phyloP scores from a whole-genome alignment of 2,329 filamentous ascomycete species.

The Chrysosporium queenslandicum region DNA sequence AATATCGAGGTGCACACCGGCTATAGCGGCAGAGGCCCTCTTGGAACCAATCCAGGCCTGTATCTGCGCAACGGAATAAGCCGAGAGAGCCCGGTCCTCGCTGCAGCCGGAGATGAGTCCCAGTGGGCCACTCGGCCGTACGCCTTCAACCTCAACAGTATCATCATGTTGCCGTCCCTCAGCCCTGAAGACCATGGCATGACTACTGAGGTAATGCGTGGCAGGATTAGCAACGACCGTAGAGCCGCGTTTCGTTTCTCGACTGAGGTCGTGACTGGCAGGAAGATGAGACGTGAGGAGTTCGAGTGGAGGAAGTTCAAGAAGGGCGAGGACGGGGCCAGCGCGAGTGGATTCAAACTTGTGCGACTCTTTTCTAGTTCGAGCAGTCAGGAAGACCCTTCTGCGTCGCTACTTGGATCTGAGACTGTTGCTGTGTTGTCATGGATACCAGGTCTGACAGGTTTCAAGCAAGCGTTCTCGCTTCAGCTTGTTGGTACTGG shows the following conservation, averaged over 20 bases:
- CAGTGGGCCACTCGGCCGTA: not conserved
- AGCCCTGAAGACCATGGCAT: not conserved
- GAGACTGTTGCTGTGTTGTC: not conserved
- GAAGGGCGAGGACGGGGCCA: not conserved
- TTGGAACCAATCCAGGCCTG: not conserved
- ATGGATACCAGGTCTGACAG: not conserved
- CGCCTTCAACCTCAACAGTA: not conserved
- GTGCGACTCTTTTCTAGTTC: not conserved
- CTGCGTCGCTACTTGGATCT: not conserved
- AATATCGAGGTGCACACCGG: not conserved
- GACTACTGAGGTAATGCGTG: not conserved
- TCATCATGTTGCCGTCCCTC: not conserved
- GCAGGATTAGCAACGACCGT: not conserved
- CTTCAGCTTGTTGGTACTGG: not conserved
- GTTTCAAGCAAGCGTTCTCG: not conserved
- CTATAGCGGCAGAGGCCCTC: not conserved
- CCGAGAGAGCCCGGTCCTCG: not conserved
- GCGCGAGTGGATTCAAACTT: not conserved
- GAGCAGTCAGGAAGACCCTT: not conserved
- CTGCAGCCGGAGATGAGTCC: not conserved
- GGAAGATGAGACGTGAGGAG: not conserved
- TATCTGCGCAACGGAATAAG: not conserved
- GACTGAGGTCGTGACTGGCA: not conserved
- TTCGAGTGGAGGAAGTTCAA: not conserved
- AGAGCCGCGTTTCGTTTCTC: not conserved